Conservation (phyloP, 1,284 basidiomycete species). For the Entoloma clypeatum region DNA sequence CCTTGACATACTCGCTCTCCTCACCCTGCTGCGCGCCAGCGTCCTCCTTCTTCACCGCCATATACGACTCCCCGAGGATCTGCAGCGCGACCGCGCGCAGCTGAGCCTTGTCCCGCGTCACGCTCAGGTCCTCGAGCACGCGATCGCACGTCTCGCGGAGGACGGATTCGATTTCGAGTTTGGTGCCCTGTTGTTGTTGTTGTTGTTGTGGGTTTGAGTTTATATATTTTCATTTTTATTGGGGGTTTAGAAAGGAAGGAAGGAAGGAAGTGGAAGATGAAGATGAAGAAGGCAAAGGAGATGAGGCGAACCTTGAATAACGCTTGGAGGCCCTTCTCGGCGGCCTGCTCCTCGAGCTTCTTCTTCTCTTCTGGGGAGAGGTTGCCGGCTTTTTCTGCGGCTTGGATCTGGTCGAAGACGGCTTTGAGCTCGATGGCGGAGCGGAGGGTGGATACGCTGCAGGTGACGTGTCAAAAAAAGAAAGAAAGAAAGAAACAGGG, state of each 20-base stretch:
- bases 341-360: conserved; percentile 93
- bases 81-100: conserved; percentile 81
- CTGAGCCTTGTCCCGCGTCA: conserved; percentile 59
- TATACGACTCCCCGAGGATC: conserved; percentile 70
- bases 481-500: conserved; percentile 3
- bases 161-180: conserved; percentile 93
- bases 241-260: no score
- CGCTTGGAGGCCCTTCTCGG: conserved; percentile 92
- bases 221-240: no score
- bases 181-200: conserved; percentile 65
- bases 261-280: not conserved
- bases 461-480: conserved; percentile 10
- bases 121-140: conserved; percentile 60
- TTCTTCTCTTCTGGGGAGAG: conserved; percentile 83
- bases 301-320: conserved; percentile 72
- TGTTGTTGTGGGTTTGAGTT: no score
- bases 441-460: conserved; percentile 81
- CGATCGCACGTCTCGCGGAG: conserved; percentile 92
- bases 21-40: conserved; percentile 41
- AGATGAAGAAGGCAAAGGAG: not conserved
- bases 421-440: conserved; percentile 90
- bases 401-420: conserved; percentile 95
- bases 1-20: conserved; percentile 78
- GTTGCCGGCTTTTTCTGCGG: conserved; percentile 85
- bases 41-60: conserved; percentile 66